Evolutionary conservation across 768 basidiomycete species (phyloP), one percentile per base, ranked within the genome.

Genomic region (Psilocybe sp.): DNA sequence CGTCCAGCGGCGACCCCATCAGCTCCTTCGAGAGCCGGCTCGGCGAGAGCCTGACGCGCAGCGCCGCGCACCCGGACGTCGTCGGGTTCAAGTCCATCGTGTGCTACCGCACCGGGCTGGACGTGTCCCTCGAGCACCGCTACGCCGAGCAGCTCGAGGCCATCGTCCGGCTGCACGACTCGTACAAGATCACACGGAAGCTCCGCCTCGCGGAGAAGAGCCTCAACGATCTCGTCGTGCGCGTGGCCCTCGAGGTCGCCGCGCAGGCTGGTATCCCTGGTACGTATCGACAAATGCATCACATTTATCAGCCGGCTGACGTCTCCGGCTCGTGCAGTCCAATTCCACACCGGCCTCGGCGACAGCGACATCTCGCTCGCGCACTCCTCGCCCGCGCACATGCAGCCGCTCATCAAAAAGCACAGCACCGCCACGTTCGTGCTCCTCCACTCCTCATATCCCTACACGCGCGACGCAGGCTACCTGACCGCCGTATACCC

Each of bases 321-420:
- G 23, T 28, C 18, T 47, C n/a, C 10, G 13, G 47, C 19, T n/a
- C 4, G 41, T 28, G 13, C 46, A 91, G 89, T 92, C 16, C 89
- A 92, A 70, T 91, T 91, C 64, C 89, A 92, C 58, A 90, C 87
- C 7, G 89, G 89, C 31, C 73, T 91, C 1, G 89, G 89, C 5
- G 89, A 92, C 56, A 80, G 77, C 50, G 86, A 91, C 47, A 79
- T 92, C 43, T 74, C 66, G 19, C 68, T 90, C 32, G 56, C 69
- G 15, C 73, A 70, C 6, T 74, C 85, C 1, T 84, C 83, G 3
- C 87, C 89, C 1, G 71, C 86, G 8, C 76, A 80, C 44, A 66
- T 92, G 60, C 88, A 91, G 59, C 72, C 81, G 3, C 63, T 87
- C 52, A 87, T 91, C 60, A 78, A 79, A 53, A 78, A 77, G 7